These are phyloP conservation scores for Pythium aquatile DNA, from an alignment of 352 stramenopile species.

Conservation along the genomic window DNA sequence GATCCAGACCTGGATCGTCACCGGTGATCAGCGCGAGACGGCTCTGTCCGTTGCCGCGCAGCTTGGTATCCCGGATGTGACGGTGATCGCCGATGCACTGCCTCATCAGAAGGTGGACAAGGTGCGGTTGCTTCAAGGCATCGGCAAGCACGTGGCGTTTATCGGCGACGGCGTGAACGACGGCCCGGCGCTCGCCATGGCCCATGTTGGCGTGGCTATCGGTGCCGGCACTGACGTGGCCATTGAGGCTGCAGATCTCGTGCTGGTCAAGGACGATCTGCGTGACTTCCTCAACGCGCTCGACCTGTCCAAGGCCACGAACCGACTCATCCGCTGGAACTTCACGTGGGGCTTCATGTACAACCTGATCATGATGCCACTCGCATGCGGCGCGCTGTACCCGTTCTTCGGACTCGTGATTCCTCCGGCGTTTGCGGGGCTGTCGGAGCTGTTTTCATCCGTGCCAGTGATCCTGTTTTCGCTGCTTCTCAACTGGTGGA, in stretches of 20 bases:
- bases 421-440: conserved; percentile 61
- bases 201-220: conserved; percentile 65
- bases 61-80: conserved; percentile 53
- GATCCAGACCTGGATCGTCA: conserved; percentile 79
- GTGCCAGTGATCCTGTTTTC: conserved; percentile 82
- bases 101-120: conserved; percentile 81
- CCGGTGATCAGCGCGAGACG: conserved; percentile 65
- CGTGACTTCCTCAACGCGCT: conserved; percentile 63
- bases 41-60: conserved; percentile 47
- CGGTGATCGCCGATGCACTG: conserved; percentile 59
- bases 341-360: conserved; percentile 76
- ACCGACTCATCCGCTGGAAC: conserved; percentile 72
- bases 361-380: conserved; percentile 72
- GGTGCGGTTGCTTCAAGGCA: conserved; percentile 60
- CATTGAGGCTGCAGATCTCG: conserved; percentile 67
- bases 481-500: conserved; percentile 67
- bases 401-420: conserved; percentile 53
- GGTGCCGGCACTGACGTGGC: conserved; percentile 69
- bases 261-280: conserved; percentile 73
- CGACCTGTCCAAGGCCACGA: conserved; percentile 57
- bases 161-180: conserved; percentile 78
- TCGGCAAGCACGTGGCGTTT: conserved; percentile 74
- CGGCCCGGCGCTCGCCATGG: conserved; percentile 60
- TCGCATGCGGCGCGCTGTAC: conserved; percentile 72
- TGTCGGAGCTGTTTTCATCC: conserved; percentile 71